phyloP scores from a whole-genome alignment of 1,284 basidiomycete genomes.

The Cutaneotrichosporon sp. region DNA sequence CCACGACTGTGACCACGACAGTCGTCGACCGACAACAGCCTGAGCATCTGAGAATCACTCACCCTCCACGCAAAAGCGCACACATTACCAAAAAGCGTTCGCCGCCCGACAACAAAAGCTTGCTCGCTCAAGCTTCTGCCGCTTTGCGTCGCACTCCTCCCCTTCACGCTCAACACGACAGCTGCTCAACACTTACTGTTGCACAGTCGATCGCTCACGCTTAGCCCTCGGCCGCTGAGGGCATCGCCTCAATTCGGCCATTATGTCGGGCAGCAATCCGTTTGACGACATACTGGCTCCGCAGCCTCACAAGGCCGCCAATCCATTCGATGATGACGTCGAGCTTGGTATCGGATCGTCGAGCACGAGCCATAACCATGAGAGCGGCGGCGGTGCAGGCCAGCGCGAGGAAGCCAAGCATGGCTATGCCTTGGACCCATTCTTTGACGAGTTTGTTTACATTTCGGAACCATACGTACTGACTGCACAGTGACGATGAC shows the following conservation, averaged over 20 bases:
- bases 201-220: no score
- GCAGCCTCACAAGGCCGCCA: constrained; percentile 25
- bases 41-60: no score
- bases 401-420: constrained; percentile 8
- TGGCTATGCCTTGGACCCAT: constrained; percentile 44
- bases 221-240: background rate
- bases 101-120: no score
- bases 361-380: background rate
- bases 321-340: constrained; percentile 30
- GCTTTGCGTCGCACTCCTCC: background rate
- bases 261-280: constrained; percentile 32
- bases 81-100: no score
- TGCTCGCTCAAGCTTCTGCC: background rate
- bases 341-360: constrained; percentile 10
- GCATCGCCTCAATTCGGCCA: background rate
- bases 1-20: no score
- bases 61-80: no score
- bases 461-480: background rate
- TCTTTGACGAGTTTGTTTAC: constrained; percentile 47
- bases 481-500: constrained; percentile 40
- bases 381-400: no score
- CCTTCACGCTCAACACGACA: background rate
- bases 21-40: no score
- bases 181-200: background rate
- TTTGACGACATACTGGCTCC: constrained; percentile 45